phyloP scores from a whole-genome alignment of 2,329 filamentous ascomycete species.

The Cladosporium sp. region DNA sequence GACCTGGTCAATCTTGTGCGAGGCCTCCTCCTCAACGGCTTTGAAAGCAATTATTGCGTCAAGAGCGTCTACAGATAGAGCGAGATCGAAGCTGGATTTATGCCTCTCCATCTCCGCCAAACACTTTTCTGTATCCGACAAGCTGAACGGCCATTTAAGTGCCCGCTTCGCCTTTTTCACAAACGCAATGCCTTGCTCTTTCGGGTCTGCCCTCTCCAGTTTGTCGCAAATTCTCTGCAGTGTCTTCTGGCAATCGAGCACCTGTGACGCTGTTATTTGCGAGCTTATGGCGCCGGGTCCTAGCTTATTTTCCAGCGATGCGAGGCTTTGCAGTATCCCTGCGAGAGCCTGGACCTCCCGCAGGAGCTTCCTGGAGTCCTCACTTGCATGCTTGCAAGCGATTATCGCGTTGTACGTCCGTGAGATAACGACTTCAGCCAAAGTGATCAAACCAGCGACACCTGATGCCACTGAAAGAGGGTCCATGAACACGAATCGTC shows the following conservation, averaged over 20 bases:
- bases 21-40: background rate
- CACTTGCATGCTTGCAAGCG: constrained; percentile 7
- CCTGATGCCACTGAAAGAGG: background rate
- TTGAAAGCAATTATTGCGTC: background rate
- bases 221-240: background rate
- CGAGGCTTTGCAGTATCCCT: background rate
- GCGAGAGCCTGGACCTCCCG: background rate
- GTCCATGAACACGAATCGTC: background rate
- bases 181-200: background rate
- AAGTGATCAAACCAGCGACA: background rate
- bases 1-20: background rate
- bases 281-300: background rate
- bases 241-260: background rate
- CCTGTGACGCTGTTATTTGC: background rate
- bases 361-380: background rate
- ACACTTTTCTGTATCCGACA: background rate
- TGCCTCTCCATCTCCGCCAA: constrained; percentile 5
- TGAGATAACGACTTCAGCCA: background rate
- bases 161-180: background rate
- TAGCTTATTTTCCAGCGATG: background rate
- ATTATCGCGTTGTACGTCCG: constrained; percentile 9
- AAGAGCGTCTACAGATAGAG: background rate
- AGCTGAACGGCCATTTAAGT: background rate
- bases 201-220: background rate
- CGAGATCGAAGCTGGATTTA: constrained; percentile 6